Percentiles rank a stretch among this genome's conserved stretches.
Conservation (phyloP, 2,329 filamentous ascomycete genomes). For the Monilinia polystroma region DNA sequence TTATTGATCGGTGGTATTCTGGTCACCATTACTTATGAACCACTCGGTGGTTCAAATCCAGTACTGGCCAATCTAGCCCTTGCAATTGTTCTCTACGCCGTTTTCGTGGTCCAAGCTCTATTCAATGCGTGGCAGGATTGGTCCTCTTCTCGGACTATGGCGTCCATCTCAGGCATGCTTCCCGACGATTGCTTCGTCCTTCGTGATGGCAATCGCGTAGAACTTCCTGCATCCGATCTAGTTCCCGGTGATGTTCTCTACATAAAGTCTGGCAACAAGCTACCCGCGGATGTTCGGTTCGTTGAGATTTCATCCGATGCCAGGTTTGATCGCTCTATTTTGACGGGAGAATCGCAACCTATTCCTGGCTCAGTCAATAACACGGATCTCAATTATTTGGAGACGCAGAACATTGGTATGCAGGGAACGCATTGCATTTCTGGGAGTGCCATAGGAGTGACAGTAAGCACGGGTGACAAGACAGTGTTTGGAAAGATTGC, state of each 20-base stretch:
- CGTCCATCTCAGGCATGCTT: conserved; percentile 74
- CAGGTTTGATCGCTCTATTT: conserved; percentile 70
- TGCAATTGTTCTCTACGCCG: conserved; percentile 67
- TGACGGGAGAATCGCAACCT: conserved; percentile 69
- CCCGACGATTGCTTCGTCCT: conserved; percentile 67
- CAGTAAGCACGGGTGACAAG: conserved; percentile 67
- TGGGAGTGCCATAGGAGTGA: conserved; percentile 64
- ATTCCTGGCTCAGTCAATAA: conserved; percentile 60
- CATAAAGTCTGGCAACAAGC: conserved; percentile 68
- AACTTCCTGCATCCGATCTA: conserved; percentile 55
- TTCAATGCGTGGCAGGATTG: conserved; percentile 73
- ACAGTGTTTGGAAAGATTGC: conserved; percentile 76
- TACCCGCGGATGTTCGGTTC: conserved; percentile 71
- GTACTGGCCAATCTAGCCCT: conserved; percentile 67
- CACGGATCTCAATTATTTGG: conserved; percentile 71
- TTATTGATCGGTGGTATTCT: conserved; percentile 66
- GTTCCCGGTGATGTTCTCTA: conserved; percentile 70
- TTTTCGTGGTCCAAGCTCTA: conserved; percentile 65
- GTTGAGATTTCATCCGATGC: conserved; percentile 65
- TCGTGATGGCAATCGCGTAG: conserved; percentile 54
- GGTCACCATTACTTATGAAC: conserved; percentile 73
- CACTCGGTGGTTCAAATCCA: conserved; percentile 64
- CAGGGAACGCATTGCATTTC: conserved; percentile 74
- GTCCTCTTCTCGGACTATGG: conserved; percentile 73
- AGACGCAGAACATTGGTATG: conserved; percentile 73